A percentile compares a stretch with the other conserved stretches of the same genome.
These are phyloP conservation scores for Porcisia deanei DNA, from an alignment of 208 protist genomes.

Conservation along the genomic window DNA sequence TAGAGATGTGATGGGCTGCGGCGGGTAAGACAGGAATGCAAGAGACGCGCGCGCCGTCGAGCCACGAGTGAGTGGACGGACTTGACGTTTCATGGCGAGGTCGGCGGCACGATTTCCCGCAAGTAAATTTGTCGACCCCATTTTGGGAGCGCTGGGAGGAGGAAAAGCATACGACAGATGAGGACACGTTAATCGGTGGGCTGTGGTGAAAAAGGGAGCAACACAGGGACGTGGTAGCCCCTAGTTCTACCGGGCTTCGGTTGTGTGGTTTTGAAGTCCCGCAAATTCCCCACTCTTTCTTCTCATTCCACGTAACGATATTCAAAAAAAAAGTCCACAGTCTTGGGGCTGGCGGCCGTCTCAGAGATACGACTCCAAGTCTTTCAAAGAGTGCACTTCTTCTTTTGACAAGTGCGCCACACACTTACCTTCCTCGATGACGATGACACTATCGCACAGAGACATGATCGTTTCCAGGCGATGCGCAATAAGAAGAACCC, in stretches of 20 bases:
- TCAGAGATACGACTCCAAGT: slow-evolving; percentile 58
- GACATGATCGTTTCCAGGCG: slow-evolving; percentile 95
- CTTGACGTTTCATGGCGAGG: neutral
- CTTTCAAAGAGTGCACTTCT: slow-evolving; percentile 41
- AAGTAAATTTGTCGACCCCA: neutral
- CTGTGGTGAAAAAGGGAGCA: neutral
- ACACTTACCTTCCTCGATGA: slow-evolving; percentile 65
- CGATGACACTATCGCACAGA: slow-evolving; percentile 89
- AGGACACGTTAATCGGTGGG: neutral
- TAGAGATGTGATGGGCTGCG: neutral
- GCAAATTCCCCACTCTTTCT: neutral
- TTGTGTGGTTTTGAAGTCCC: neutral
- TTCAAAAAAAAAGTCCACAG: neutral
- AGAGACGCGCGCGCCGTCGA: neutral
- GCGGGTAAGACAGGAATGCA: neutral
- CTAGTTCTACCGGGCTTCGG: neutral
- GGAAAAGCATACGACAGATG: neutral
- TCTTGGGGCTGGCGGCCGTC: neutral
- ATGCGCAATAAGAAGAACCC: slow-evolving; percentile 96
- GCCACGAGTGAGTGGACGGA: neutral
- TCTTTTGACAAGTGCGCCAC: slow-evolving; percentile 53
- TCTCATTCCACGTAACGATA: neutral
- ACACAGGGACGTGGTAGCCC: neutral
- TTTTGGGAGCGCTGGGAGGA: neutral
- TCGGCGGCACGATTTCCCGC: neutral